Base-by-base conservation (phyloP, 495 filamentous ascomycete species). In the Cercophora sp. region DNA sequence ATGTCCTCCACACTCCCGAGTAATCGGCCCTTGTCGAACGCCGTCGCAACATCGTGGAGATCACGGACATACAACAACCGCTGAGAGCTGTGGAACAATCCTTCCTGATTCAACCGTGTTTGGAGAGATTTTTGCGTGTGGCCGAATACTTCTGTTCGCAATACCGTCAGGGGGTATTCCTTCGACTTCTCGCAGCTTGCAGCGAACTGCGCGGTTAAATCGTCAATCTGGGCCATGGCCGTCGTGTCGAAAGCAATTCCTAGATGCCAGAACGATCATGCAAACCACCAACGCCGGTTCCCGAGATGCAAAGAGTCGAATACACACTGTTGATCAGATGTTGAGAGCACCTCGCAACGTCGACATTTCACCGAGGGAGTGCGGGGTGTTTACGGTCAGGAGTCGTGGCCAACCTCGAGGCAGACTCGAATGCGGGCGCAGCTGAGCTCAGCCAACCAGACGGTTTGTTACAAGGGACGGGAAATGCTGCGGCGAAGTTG, bases 1-100 rank as follows among this genome's bases (percentile, higher is more conserved):
- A 52, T 15, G 16, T 52, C 37, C 39, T 52, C 49, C n/a, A 52
- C 37, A 9, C 24, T 43, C 8, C 35, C 19, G 10, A 52, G 49
- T 15, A 2, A 2, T n/a, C 16, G 24, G 15, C 20, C 49, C 24
- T 6, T 13, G 8, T 43, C 37, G 15, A 52, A 52, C 2, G 25
- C 49, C 4, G 6, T 27, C 19, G 26, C 19, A 2, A 11, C 18
- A 2, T 46, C 40, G 1, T 26, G 51, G 2, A 53, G 20, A 39
- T 53, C 51, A 5, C 51, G 51, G 13, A 53, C 29, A 31, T 46
- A 46, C 8, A 53, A 41, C 26, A 41, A 34, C 23, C 34, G 40
- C 13, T 36, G 29, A 2, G 40, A 25, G 13, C 13, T 22, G 29
- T 45, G 18, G 23, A 53, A 53, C 1, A 37, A 27, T 10, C 24